A percentile compares a stretch with the other conserved stretches of the same genome.
Conservation (phyloP, 139 green algal species). For the Parachlorella kessleri region DNA sequence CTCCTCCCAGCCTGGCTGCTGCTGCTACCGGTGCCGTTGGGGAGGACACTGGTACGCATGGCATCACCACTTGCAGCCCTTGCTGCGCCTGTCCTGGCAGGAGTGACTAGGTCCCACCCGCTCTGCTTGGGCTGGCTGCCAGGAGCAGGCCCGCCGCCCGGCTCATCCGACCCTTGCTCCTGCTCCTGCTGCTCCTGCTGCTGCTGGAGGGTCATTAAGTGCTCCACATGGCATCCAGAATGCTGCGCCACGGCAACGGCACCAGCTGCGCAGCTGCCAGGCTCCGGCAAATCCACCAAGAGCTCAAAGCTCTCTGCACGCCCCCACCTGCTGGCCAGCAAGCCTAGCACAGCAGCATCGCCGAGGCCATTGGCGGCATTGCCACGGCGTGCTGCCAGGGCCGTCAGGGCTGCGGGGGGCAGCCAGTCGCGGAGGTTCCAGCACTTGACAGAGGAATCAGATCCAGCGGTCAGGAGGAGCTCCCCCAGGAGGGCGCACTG, state of each 20-base stretch:
- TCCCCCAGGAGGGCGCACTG: background rate
- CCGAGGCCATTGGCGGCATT: too few relatives aligned
- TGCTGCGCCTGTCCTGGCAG: too few relatives aligned
- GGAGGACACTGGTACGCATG: too few relatives aligned
- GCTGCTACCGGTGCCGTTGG: too few relatives aligned
- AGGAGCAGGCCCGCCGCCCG: too few relatives aligned
- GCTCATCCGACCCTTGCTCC: background rate
- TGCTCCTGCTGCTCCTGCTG: background rate
- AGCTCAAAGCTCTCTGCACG: background rate
- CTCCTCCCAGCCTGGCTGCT: background rate
- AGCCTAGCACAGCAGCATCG: too few relatives aligned
- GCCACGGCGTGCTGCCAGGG: too few relatives aligned
- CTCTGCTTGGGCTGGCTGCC: background rate
- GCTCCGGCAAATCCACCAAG: background rate
- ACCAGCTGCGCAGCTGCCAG: background rate
- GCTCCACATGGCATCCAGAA: too few relatives aligned
- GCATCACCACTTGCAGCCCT: too few relatives aligned
- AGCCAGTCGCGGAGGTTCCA: conserved; percentile 44
- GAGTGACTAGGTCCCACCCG: background rate
- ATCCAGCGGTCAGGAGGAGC: conserved; percentile 38
- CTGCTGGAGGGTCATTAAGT: too few relatives aligned
- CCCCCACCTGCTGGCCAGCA: too few relatives aligned
- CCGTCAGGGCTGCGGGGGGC: conserved; percentile 1
- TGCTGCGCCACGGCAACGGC: background rate
- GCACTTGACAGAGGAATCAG: conserved; percentile 44